These are phyloP conservation scores for Boletus rex-veris DNA, from an alignment of 768 basidiomycete species.

Conservation along the genomic window DNA sequence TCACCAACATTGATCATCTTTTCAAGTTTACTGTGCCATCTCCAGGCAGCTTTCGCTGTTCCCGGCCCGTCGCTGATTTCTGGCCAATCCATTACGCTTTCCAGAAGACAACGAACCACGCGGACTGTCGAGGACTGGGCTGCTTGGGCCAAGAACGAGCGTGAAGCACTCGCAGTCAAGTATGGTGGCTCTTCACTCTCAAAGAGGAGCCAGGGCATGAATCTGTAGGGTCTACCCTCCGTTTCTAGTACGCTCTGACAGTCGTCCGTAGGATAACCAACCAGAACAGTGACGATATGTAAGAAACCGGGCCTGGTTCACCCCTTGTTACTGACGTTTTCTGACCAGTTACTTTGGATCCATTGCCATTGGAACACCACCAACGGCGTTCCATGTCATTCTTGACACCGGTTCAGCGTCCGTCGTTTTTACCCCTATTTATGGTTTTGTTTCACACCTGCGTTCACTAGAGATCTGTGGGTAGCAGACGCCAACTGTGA, in stretches of 20 bases:
- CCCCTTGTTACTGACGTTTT: constrained; percentile 5
- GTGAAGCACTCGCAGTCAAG: constrained; percentile 41
- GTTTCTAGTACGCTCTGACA: background rate
- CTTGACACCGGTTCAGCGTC: constrained; percentile 88
- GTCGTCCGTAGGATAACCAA: constrained; percentile 48
- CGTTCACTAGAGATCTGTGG: constrained; percentile 71
- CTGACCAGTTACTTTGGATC: constrained; percentile 64
- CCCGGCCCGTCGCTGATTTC: constrained; percentile 4
- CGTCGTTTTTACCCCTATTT: constrained; percentile 2
- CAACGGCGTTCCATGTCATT: constrained; percentile 76
- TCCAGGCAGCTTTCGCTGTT: constrained; percentile 8
- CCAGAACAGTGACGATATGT: constrained; percentile 67
- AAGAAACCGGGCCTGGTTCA: constrained; percentile 19
- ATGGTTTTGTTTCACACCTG: background rate
- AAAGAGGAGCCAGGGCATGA: constrained; percentile 50
- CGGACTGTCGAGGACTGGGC: constrained; percentile 42
- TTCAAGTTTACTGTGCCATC: constrained; percentile 9
- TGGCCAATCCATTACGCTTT: constrained; percentile 26
- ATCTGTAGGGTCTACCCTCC: constrained; percentile 39
- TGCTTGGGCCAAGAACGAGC: constrained; percentile 51
- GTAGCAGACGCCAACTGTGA: constrained; percentile 55
- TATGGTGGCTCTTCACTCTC: constrained; percentile 36
- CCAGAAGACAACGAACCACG: constrained; percentile 9
- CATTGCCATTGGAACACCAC: constrained; percentile 78
- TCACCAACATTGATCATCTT: constrained; percentile 5